These are phyloP conservation scores for Huntiella bhutanensis DNA, from an alignment of 2,329 filamentous ascomycete species.

Conservation along the genomic window DNA sequence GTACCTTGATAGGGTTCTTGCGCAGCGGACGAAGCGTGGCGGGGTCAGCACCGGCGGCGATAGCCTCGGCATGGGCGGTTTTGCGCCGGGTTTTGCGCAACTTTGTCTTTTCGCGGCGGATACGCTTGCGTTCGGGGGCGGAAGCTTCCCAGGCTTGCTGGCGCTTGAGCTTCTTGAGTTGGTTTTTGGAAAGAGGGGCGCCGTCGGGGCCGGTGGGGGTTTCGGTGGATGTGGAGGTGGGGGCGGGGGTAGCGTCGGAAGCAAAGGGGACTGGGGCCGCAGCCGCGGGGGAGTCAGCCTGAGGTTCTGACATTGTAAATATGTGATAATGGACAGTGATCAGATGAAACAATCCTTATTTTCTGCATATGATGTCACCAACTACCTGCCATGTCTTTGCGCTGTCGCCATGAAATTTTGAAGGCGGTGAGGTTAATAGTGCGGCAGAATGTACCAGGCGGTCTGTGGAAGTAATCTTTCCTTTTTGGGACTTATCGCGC, in stretches of 20 bases:
- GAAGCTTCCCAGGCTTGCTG: slow-evolving; percentile 59
- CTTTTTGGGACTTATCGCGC: slow-evolving; percentile 7
- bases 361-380: no score
- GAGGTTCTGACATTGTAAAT: not conserved
- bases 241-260: not conserved
- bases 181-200: slow-evolving; percentile 55
- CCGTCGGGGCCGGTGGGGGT: slow-evolving; percentile 5
- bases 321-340: no score
- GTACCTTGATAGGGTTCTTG: slow-evolving; percentile 34
- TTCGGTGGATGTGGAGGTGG: not conserved
- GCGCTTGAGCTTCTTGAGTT: slow-evolving; percentile 59
- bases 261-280: not conserved
- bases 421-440: slow-evolving; percentile 3
- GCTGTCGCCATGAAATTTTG: slow-evolving; percentile 8
- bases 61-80: slow-evolving; percentile 26
- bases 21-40: slow-evolving; percentile 16
- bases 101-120: slow-evolving; percentile 35
- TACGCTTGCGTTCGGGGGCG: slow-evolving; percentile 36
- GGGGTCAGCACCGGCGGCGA: slow-evolving; percentile 25
- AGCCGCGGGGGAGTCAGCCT: not conserved
- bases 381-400: not conserved
- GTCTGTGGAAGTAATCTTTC: slow-evolving; percentile 4
- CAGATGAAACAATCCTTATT: no score
- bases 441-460: slow-evolving; percentile 8
- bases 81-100: slow-evolving; percentile 29